A percentile compares a stretch with the other conserved stretches of the same genome.
Conservation (phyloP, 129 eudicot species). For the Ambrosia artemisiifolia region DNA sequence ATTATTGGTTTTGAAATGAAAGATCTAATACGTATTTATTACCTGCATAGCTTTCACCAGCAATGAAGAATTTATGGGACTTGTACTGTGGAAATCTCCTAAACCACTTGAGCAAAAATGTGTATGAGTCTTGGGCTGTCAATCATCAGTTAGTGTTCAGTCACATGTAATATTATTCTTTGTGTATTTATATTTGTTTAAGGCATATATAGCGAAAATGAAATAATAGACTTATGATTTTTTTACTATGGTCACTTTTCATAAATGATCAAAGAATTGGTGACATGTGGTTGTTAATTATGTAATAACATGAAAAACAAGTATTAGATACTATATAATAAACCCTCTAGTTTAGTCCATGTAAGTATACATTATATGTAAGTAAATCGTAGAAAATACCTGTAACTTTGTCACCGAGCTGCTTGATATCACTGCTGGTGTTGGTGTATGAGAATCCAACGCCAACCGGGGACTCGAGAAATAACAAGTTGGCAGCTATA, state of each 20-base stretch:
- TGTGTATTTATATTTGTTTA: not conserved
- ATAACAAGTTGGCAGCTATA: conserved; percentile 71
- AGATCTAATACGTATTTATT: not conserved
- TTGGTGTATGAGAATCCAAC: conserved; percentile 92
- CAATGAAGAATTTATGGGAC: conserved; percentile 73
- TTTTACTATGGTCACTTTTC: not conserved
- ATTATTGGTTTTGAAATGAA: no score
- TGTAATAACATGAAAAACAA: not conserved
- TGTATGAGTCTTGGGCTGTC: conserved; percentile 67
- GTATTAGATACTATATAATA: not conserved
- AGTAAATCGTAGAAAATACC: conserved; percentile 32
- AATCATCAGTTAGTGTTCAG: not conserved
- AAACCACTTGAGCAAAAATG: conserved; percentile 66
- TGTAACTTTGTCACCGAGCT: conserved; percentile 74
- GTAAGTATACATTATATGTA: not conserved
- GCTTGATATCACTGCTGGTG: conserved; percentile 49
- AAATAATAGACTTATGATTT: not conserved
- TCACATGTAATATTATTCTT: no score
- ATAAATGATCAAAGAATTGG: not conserved
- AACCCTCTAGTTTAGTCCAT: not conserved
- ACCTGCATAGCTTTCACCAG: conserved; percentile 98
- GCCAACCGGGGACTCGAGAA: conserved; percentile 88
- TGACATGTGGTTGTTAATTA: not conserved
- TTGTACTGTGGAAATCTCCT: conserved; percentile 79
- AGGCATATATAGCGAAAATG: not conserved